Evolutionary conservation across 2,329 filamentous ascomycete genomes (phyloP).

Genomic region (Fusarium praegraminearum): DNA sequence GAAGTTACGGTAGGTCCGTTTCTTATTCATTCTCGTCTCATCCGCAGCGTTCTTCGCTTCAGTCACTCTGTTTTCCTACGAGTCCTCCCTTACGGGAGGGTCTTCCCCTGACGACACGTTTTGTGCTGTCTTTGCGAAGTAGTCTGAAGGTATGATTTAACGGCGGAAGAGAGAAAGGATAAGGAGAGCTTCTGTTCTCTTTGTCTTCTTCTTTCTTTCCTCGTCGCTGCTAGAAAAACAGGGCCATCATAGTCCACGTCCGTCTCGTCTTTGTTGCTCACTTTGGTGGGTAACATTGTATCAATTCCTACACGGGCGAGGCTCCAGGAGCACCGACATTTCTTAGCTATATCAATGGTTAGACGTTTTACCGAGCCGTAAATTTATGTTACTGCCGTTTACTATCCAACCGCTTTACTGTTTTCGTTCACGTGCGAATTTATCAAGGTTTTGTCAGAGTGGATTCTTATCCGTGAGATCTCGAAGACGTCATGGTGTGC

Average conservation of each 20-base stretch:
- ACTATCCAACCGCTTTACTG: not conserved
- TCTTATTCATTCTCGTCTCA: not conserved
- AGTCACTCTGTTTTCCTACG: slow-evolving; percentile 51
- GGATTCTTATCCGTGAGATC: slow-evolving; percentile 21
- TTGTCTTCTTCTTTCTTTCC: slow-evolving; percentile 9
- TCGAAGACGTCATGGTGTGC: slow-evolving; percentile 38
- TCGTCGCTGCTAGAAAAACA: slow-evolving; percentile 58
- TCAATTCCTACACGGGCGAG: slow-evolving; percentile 59
- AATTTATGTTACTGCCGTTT: slow-evolving; percentile 1
- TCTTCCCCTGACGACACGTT: slow-evolving; percentile 53
- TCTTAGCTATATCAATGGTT: not conserved
- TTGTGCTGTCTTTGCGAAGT: slow-evolving; percentile 53
- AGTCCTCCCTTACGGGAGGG: slow-evolving; percentile 52
- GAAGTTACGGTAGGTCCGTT: slow-evolving; percentile 1
- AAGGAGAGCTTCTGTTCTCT: slow-evolving; percentile 11
- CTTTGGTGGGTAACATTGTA: slow-evolving; percentile 34
- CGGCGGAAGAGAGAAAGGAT: not conserved
- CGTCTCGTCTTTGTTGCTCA: slow-evolving; percentile 49
- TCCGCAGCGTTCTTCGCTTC: slow-evolving; percentile 47
- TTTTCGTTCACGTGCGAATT: slow-evolving; percentile 17
- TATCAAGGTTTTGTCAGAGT: slow-evolving; percentile 36
- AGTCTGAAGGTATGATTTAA: slow-evolving; percentile 50
- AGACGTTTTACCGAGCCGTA: not conserved
- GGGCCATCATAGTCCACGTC: slow-evolving; percentile 68
- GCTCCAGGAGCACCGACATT: slow-evolving; percentile 65